Evolutionary conservation across 805 yeast species (phyloP).

Genomic region (Wickerhamiella azyma): DNA sequence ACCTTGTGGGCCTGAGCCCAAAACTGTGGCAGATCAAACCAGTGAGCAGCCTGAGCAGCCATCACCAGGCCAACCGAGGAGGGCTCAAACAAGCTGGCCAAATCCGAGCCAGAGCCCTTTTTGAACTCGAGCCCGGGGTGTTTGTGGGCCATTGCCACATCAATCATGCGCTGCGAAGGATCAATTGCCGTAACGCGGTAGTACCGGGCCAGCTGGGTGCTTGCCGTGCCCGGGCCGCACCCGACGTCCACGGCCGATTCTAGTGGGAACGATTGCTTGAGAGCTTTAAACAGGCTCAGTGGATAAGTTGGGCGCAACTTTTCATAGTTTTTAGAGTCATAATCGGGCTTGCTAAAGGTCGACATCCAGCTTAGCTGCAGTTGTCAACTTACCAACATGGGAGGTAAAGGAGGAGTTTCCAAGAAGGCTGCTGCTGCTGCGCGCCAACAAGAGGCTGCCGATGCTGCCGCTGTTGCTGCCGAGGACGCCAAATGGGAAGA

Average conservation of each 20-base stretch:
- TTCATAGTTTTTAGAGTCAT: conserved; percentile 40
- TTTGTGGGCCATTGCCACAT: conserved; percentile 33
- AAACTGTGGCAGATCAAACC: conserved; percentile 52
- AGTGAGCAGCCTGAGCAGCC: conserved; percentile 72
- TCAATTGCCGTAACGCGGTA: conserved; percentile 43
- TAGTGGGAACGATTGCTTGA: conserved; percentile 27
- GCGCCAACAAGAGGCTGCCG: conserved; percentile 41
- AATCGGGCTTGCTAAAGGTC: conserved; percentile 41
- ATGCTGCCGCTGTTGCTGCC: conserved; percentile 33
- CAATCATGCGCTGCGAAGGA: conserved; percentile 38
- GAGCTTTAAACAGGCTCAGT: conserved; percentile 30
- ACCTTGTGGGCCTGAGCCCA: conserved; percentile 37
- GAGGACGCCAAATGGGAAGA: conserved; percentile 58
- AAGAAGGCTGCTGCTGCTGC: conserved; percentile 52
- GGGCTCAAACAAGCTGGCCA: conserved; percentile 14
- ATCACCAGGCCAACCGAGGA: conserved; percentile 48
- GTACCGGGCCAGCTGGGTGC: conserved; percentile 35
- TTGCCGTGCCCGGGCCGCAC: conserved; percentile 68
- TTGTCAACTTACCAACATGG: conserved; percentile 1
- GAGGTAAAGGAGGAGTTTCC: conserved; percentile 34
- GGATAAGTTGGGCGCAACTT: conserved; percentile 59
- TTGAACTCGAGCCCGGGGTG: conserved; percentile 7
- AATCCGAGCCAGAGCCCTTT: conserved; percentile 19
- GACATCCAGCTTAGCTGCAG: conserved; percentile 34
- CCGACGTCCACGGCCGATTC: conserved; percentile 51